Conservation (phyloP, 768 basidiomycete species). For the Cyathus striatus region DNA sequence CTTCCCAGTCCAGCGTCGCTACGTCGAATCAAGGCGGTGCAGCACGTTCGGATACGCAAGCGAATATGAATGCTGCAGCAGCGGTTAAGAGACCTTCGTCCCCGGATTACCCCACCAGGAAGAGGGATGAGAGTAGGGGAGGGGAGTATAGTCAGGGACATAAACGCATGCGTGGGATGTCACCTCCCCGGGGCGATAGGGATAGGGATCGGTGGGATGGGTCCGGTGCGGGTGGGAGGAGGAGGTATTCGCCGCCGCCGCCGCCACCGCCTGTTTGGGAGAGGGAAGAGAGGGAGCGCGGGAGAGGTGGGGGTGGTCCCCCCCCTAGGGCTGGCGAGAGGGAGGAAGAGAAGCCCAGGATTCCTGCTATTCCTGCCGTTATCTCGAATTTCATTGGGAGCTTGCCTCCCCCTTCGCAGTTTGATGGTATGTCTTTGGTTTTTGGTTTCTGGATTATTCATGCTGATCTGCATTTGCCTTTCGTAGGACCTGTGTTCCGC, state of each 20-base stretch:
- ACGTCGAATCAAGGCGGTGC: no score
- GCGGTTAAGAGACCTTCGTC: conserved; percentile 31
- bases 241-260: conserved; percentile 34
- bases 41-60: no score
- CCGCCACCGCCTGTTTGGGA: conserved; percentile 21
- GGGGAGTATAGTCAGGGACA: conserved; percentile 24
- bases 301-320: conserved; percentile 31
- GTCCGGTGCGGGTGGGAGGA: conserved; percentile 30
- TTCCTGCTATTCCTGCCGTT: conserved; percentile 43
- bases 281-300: conserved; percentile 30
- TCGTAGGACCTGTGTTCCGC: conserved; percentile 79
- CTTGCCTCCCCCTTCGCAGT: conserved; percentile 65
- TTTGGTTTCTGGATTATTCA: not conserved
- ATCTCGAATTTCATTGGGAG: conserved; percentile 83
- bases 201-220: conserved; percentile 29
- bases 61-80: no score
- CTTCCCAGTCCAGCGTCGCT: conserved; percentile 7
- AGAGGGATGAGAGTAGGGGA: conserved; percentile 20
- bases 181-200: conserved; percentile 15
- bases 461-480: conserved; percentile 2
- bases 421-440: conserved; percentile 68
- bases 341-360: conserved; percentile 44
- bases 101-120: conserved; percentile 27
- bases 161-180: conserved; percentile 26
- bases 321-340: conserved; percentile 14